Percentiles rank a stretch among this genome's conserved stretches.
Evolutionary conservation across 2,329 filamentous ascomycete species (phyloP).

Genomic region (Colletotrichum gloeosporioides): DNA sequence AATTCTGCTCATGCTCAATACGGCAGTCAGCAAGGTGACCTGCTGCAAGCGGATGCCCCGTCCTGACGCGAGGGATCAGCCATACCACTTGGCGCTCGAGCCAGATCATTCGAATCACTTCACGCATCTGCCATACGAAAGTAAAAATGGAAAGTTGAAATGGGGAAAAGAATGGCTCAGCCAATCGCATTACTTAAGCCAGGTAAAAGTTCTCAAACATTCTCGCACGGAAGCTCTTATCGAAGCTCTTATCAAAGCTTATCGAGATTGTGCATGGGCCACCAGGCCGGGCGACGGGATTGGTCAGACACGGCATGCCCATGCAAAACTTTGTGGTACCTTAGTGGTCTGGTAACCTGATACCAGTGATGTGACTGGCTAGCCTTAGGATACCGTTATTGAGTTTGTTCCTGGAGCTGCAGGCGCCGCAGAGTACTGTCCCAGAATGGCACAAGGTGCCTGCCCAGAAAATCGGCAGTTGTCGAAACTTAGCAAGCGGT

Average conservation of each 20-base stretch:
- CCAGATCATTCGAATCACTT: background rate
- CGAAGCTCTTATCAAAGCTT: background rate
- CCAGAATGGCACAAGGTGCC: background rate
- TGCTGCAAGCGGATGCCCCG: background rate
- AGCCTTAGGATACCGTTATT: too few relatives aligned
- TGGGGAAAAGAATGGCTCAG: background rate
- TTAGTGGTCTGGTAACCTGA: too few relatives aligned
- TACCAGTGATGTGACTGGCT: too few relatives aligned
- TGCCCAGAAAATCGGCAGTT: background rate
- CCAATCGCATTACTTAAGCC: background rate
- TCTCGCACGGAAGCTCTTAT: background rate
- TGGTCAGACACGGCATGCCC: background rate
- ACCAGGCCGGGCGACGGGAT: background rate
- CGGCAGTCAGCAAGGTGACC: background rate
- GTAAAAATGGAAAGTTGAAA: background rate
- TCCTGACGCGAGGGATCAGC: background rate
- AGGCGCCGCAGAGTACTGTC: background rate
- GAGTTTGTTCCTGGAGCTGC: background rate
- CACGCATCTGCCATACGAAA: background rate
- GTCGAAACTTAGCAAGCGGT: too few relatives aligned
- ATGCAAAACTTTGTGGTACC: too few relatives aligned
- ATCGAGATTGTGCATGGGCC: background rate
- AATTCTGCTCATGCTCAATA: background rate
- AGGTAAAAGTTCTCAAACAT: background rate
- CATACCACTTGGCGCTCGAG: background rate